Conservation (phyloP, 2,329 filamentous ascomycete genomes). For the Cadophora sp. region DNA sequence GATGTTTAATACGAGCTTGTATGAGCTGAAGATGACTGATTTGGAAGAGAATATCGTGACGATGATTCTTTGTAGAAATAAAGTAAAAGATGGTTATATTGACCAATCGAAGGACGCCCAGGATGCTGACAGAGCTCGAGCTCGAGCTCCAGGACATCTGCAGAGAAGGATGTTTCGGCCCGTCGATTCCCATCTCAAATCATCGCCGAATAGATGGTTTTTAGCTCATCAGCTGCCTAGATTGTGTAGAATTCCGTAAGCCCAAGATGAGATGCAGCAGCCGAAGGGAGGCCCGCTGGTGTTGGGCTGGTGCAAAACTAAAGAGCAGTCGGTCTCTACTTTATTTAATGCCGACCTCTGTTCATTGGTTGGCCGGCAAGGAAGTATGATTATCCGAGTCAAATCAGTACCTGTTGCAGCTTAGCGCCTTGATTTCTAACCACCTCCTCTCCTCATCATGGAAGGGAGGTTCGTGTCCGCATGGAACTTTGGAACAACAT, state of each 20-base stretch:
- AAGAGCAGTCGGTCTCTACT: background rate
- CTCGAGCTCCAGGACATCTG: background rate
- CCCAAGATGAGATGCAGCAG: constrained; percentile 2
- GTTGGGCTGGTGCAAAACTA: background rate
- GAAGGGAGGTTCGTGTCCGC: background rate
- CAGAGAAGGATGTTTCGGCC: background rate
- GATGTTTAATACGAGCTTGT: background rate
- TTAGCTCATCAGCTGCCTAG: background rate
- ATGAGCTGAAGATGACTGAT: background rate
- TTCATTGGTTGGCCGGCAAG: constrained; percentile 4
- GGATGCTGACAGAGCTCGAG: too few species aligned
- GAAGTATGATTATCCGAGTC: constrained; percentile 26
- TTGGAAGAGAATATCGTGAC: background rate
- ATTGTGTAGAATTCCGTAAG: background rate
- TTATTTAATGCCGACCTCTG: background rate
- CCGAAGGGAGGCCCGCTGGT: background rate
- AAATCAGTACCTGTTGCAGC: constrained; percentile 13
- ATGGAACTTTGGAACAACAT: background rate
- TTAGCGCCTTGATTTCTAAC: constrained; percentile 17
- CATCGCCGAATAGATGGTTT: background rate
- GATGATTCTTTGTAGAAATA: background rate
- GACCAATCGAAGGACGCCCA: background rate
- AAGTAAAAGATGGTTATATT: background rate
- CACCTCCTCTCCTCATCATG: background rate
- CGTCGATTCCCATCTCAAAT: background rate